Conservation (phyloP, 1,284 basidiomycete genomes). For the Trichosporon faecale region DNA sequence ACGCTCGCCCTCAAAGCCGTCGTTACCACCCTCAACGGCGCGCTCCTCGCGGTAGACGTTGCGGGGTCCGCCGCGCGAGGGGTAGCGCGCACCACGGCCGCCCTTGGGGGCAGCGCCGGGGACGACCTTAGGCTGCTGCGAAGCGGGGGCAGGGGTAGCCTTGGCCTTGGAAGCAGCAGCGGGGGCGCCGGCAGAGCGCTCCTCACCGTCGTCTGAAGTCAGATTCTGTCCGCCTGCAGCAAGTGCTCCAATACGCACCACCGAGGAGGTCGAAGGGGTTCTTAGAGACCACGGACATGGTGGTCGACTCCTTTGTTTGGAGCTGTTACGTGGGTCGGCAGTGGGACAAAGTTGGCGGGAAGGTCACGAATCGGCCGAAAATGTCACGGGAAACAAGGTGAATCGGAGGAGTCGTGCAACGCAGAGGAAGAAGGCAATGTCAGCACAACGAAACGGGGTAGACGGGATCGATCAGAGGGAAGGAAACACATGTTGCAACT, state of each 20-base stretch:
- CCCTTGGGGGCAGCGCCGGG: slow-evolving; percentile 38
- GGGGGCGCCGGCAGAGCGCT: slow-evolving; percentile 18
- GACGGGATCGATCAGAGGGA: not conserved
- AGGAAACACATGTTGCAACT: not conserved
- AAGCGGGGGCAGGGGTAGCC: slow-evolving; percentile 31
- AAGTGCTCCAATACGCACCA: slow-evolving; percentile 34
- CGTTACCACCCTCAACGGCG: slow-evolving; percentile 31
- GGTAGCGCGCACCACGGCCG: slow-evolving; percentile 35
- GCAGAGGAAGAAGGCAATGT: slow-evolving; percentile 3
- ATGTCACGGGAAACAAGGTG: not conserved
- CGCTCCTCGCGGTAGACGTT: slow-evolving; percentile 36
- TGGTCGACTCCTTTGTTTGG: slow-evolving; percentile 31
- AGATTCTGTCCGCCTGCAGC: not conserved
- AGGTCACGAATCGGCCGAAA: not conserved
- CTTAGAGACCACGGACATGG: slow-evolving; percentile 53
- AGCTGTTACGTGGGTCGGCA: slow-evolving; percentile 15
- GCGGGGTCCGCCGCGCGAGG: slow-evolving; percentile 45
- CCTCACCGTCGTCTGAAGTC: slow-evolving; percentile 43
- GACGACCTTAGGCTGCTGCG: slow-evolving; percentile 34
- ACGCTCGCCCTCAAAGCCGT: slow-evolving; percentile 52
- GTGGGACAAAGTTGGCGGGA: not conserved
- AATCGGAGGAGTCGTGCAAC: not conserved
- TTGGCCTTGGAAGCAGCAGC: slow-evolving; percentile 40
- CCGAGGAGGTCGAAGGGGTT: slow-evolving; percentile 54
- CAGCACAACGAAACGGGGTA: not conserved